These are phyloP conservation scores for Phaeotremella fagi DNA, from an alignment of 768 basidiomycete genomes.

Conservation along the genomic window DNA sequence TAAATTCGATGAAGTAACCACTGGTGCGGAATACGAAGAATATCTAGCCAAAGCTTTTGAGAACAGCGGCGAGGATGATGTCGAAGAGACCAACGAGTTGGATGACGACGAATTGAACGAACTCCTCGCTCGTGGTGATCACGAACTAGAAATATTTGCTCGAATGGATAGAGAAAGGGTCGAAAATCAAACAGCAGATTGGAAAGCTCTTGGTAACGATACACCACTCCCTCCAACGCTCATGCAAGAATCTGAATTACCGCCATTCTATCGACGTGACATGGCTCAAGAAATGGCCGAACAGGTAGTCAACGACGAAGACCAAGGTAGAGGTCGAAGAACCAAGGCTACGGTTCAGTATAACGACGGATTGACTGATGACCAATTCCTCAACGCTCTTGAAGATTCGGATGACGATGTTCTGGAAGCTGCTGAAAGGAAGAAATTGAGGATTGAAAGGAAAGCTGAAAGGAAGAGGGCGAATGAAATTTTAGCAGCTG, in stretches of 20 bases:
- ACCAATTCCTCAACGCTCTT: conserved; percentile 71
- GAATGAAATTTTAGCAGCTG: conserved; percentile 27
- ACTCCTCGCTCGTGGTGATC: conserved; percentile 76
- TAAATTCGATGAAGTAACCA: conserved; percentile 98
- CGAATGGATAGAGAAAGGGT: conserved; percentile 78
- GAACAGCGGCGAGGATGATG: conserved; percentile 47
- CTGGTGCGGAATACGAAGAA: conserved; percentile 94
- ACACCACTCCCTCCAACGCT: conserved; percentile 72
- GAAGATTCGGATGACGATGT: conserved; percentile 46
- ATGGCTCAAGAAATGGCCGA: conserved; percentile 53
- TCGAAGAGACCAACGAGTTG: conserved; percentile 49
- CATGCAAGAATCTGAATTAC: conserved; percentile 82
- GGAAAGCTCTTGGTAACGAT: conserved; percentile 69
- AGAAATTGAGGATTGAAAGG: conserved; percentile 20
- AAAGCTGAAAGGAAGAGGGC: conserved; percentile 29
- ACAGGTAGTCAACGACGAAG: conserved; percentile 50
- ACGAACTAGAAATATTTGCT: conserved; percentile 70
- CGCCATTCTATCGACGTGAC: conserved; percentile 75
- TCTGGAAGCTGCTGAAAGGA: conserved; percentile 33
- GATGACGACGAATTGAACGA: conserved; percentile 74
- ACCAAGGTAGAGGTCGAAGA: conserved; percentile 79
- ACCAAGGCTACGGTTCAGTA: conserved; percentile 80
- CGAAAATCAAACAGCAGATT: conserved; percentile 59
- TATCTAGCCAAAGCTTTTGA: conserved; percentile 70
- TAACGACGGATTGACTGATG: conserved; percentile 88